Evolutionary conservation across 108 stramenopile species (phyloP), one percentile per base, ranked within the genome.

Genomic region (Conticribra weissflogii): DNA sequence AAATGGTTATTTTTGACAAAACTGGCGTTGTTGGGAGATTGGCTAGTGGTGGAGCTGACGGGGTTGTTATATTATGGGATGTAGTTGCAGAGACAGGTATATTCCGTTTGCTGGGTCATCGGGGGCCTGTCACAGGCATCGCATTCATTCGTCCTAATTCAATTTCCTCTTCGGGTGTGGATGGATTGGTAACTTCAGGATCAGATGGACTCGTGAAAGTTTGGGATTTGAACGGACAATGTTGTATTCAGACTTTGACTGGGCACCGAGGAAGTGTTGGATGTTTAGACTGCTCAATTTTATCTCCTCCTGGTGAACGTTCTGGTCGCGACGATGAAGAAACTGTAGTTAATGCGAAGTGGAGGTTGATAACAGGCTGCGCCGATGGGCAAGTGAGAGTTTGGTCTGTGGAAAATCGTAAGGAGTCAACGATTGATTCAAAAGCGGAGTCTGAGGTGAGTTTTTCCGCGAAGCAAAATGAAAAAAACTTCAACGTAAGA

Each of bases 181-280:
- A 93, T 73, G 72, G 74, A 12, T 67, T 98, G 44, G 79, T 95
- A 7, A 93, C 97, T 7, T 83, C 90, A 21, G 90, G 92, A 64
- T 76, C 95, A 51, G 99, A 99, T 85, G 92, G 96, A 46, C 80
- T 98, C n/a, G 86, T 98, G 50, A 99, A 99, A 84, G 77, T 97
- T 30, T 99, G 98, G 98, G 99, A 99, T 85, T 72, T 98, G 72
- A 83, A 88, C 59, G 91, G 84, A 54, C 97, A 97, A 83, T 91
- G 93, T 71, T 99, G 99, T 75, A 78, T 93, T 18, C 97, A 99
- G 67, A 99, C 99, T 29, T 84, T 99, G 63, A 85, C 94, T 16
- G 94, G 92, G 23, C 97, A 98, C 78, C 72, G 96, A 76, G 28
- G 95, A 94, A 77, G 87, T 94, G 47, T 95, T 81, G 89, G 79